Conservation (phyloP, 1,139 yeast genomes). For the Yamadazyma spencermartinsiae region DNA sequence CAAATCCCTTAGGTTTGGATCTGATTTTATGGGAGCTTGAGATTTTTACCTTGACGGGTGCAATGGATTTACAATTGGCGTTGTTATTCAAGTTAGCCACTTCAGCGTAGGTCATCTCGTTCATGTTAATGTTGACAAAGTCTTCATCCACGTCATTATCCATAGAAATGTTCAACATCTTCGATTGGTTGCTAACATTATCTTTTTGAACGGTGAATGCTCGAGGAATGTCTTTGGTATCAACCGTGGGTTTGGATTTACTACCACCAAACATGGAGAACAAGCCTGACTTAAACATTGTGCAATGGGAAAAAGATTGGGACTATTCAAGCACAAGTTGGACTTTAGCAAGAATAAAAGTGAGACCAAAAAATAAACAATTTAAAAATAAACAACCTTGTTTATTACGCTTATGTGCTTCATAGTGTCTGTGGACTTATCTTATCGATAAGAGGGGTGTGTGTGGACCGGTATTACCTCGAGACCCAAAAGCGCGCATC, state of each 20-base stretch:
- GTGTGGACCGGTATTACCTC: no score
- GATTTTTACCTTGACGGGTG: conserved; percentile 11
- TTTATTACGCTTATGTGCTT: background rate
- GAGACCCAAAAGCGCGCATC: no score
- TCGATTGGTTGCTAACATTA: conserved; percentile 11
- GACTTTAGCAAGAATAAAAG: background rate
- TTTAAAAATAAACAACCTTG: conserved; percentile 1
- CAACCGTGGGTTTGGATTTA: conserved; percentile 8
- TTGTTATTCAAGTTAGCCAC: conserved; percentile 31
- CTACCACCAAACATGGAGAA: conserved; percentile 7
- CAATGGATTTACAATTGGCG: conserved; percentile 4
- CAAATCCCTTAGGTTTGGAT: background rate
- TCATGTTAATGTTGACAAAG: conserved; percentile 38
- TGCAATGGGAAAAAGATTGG: background rate
- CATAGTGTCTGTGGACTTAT: background rate
- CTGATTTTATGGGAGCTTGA: conserved; percentile 6
- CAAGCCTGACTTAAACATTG: conserved; percentile 9
- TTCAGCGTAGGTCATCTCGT: conserved; percentile 46
- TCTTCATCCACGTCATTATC: conserved; percentile 30
- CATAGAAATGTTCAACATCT: conserved; percentile 39
- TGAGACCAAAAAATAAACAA: conserved; percentile 3
- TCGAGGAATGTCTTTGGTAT: conserved; percentile 23
- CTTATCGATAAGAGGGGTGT: background rate
- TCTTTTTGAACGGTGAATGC: conserved; percentile 32
- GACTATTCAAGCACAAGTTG: no score